These are phyloP conservation scores for Quercus tomentella DNA, from an alignment of 331 rosid species.

Conservation along the genomic window DNA sequence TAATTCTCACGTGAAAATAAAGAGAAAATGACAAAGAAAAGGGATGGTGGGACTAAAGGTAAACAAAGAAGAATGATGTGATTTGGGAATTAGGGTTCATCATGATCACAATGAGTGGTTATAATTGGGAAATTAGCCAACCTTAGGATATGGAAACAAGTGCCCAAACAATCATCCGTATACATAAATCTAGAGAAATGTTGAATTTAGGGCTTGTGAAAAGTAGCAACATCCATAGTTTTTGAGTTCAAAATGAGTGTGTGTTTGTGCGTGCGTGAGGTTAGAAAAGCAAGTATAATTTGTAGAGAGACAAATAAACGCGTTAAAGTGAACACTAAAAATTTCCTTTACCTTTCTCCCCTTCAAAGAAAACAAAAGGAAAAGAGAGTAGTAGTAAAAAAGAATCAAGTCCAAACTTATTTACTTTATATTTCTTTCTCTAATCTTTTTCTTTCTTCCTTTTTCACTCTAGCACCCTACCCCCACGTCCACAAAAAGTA, in stretches of 20 bases:
- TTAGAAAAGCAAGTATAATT: slow-evolving; percentile 43
- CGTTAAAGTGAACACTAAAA: slow-evolving; percentile 39
- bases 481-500: slow-evolving; percentile 73
- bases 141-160: slow-evolving; percentile 48
- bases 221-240: slow-evolving; percentile 36
- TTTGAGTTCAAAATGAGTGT: slow-evolving; percentile 33
- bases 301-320: slow-evolving; percentile 59
- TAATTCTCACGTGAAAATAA: slow-evolving; percentile 26
- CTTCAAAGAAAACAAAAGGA: slow-evolving; percentile 14
- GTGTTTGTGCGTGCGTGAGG: slow-evolving; percentile 25
- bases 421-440: slow-evolving; percentile 28
- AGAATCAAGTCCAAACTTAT: slow-evolving; percentile 42
- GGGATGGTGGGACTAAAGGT: slow-evolving; percentile 30
- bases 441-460: slow-evolving; percentile 37
- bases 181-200: background rate
- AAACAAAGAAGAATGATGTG: slow-evolving; percentile 33
- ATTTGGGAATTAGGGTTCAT: slow-evolving; percentile 54
- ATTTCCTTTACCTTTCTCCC: slow-evolving; percentile 23
- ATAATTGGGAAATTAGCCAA: slow-evolving; percentile 34
- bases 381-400: slow-evolving; percentile 27
- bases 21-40: slow-evolving; percentile 39
- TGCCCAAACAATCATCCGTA: slow-evolving; percentile 26
- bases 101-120: slow-evolving; percentile 41
- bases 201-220: slow-evolving; percentile 12
- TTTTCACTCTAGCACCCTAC: slow-evolving; percentile 44